Conservation (phyloP, 176 grass and related monocot species). For the Zoysia pacifica region DNA sequence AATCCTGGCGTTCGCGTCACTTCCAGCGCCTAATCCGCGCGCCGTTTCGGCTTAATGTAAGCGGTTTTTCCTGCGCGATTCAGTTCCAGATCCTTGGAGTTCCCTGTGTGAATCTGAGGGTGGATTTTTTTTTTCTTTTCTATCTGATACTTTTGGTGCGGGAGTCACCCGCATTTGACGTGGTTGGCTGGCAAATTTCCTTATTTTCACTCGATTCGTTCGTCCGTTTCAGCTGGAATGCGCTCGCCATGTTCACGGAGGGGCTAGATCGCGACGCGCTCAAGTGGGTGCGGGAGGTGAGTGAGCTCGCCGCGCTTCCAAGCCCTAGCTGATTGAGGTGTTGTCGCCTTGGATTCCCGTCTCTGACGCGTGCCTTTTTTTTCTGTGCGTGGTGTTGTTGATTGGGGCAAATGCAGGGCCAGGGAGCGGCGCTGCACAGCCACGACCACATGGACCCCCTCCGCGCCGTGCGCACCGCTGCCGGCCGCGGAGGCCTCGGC, state of each 20-base stretch:
- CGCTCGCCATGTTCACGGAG: constrained; percentile 87
- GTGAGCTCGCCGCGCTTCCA: constrained; percentile 10
- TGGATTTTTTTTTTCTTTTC: neutral
- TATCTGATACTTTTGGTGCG: neutral
- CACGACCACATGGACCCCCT: constrained; percentile 63
- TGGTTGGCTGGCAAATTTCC: neutral
- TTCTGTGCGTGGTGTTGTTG: constrained; percentile 5
- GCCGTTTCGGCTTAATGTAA: neutral
- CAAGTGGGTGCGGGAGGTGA: constrained; percentile 90
- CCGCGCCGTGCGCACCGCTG: constrained; percentile 39
- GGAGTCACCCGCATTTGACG: constrained; percentile 38
- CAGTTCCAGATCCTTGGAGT: constrained; percentile 30
- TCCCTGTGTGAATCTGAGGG: neutral
- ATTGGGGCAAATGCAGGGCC: constrained; percentile 17
- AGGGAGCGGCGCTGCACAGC: constrained; percentile 30
- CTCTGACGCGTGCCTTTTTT: constrained; percentile 22
- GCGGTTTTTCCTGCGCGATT: constrained; percentile 17
- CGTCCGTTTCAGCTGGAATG: constrained; percentile 42
- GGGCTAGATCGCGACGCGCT: constrained; percentile 76
- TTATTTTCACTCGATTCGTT: constrained; percentile 41
- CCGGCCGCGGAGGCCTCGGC: constrained; percentile 46
- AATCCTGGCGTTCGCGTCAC: constrained; percentile 31
- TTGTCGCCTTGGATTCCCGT: neutral
- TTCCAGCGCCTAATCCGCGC: constrained; percentile 6
- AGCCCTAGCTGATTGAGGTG: constrained; percentile 12